Percentiles rank a stretch among this genome's conserved stretches.
phyloP scores from a whole-genome alignment of 2,329 filamentous ascomycete species.

The Fusarium illudens region DNA sequence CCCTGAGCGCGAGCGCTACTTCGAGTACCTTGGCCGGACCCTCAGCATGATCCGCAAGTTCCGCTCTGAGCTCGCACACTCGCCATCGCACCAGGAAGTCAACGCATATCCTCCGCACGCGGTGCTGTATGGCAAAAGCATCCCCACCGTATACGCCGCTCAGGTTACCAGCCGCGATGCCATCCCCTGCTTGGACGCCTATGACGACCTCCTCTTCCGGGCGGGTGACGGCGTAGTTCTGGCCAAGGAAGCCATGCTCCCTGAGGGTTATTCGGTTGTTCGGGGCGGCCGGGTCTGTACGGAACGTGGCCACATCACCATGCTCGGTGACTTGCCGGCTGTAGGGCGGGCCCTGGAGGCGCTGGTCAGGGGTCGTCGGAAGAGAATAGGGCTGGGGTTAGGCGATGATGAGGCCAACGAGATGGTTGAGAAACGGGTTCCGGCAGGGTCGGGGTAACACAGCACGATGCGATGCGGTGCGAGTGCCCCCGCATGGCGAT shows the following conservation, averaged over 20 bases:
- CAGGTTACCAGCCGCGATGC: slow-evolving; percentile 76
- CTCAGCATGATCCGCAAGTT: slow-evolving; percentile 77
- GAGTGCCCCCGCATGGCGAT: slow-evolving; percentile 9
- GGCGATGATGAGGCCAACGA: slow-evolving; percentile 10
- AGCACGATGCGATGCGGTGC: slow-evolving; percentile 13
- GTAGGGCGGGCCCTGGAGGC: slow-evolving; percentile 79
- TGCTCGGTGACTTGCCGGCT: slow-evolving; percentile 84
- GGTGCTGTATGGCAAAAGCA: slow-evolving; percentile 86
- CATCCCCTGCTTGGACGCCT: slow-evolving; percentile 79
- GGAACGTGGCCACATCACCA: slow-evolving; percentile 85
- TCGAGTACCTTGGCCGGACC: slow-evolving; percentile 77
- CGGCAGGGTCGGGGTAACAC: slow-evolving; percentile 24
- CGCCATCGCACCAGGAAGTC: slow-evolving; percentile 62
- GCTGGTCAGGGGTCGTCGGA: slow-evolving; percentile 70
- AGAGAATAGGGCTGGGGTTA: slow-evolving; percentile 74
- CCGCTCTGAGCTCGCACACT: slow-evolving; percentile 76
- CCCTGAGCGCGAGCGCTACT: slow-evolving; percentile 47
- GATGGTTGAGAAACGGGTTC: slow-evolving; percentile 4
- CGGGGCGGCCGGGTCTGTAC: slow-evolving; percentile 79
- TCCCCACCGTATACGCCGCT: slow-evolving; percentile 85
- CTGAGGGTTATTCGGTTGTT: slow-evolving; percentile 78
- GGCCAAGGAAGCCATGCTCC: slow-evolving; percentile 85
- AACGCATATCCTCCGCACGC: slow-evolving; percentile 85
- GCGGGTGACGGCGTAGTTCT: slow-evolving; percentile 90
- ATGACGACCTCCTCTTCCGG: slow-evolving; percentile 87